A percentile compares a stretch with the other conserved stretches of the same genome.
phyloP scores from a whole-genome alignment of 2,329 filamentous ascomycete genomes.

The Claviceps pazoutovae region DNA sequence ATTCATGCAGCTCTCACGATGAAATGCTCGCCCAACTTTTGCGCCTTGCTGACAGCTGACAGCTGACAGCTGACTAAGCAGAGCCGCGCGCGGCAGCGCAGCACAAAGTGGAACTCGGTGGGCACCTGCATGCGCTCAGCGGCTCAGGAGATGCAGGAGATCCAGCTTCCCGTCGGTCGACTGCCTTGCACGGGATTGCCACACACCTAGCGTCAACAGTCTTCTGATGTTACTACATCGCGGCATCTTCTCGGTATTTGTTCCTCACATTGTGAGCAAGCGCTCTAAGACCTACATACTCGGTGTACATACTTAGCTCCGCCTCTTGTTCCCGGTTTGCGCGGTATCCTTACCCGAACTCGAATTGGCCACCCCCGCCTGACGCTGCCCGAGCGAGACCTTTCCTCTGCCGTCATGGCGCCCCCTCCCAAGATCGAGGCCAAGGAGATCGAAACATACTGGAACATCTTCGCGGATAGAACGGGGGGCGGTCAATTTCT shows the following conservation, averaged over 20 bases:
- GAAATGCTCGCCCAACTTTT: no score
- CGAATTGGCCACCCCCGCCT: neutral
- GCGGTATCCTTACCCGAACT: neutral
- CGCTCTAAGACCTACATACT: neutral
- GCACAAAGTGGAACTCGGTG: neutral
- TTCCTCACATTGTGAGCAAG: neutral
- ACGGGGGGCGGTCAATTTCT: slow-evolving; percentile 46
- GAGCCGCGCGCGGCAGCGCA: neutral
- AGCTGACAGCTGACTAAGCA: neutral
- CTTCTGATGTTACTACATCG: neutral
- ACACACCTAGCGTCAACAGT: no score
- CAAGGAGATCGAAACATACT: slow-evolving; percentile 50
- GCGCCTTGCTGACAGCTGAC: neutral
- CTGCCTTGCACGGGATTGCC: no score
- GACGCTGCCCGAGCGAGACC: slow-evolving; percentile 1
- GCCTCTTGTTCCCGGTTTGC: neutral
- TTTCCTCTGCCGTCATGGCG: slow-evolving; percentile 25
- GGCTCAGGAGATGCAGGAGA: no score
- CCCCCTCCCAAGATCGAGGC: slow-evolving; percentile 44
- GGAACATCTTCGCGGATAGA: slow-evolving; percentile 48
- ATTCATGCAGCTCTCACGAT: no score
- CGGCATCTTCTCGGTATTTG: neutral
- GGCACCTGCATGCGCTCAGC: no score
- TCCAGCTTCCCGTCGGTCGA: no score
- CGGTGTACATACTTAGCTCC: neutral